Percentiles rank a stretch among this genome's conserved stretches.
phyloP scores from a whole-genome alignment of 768 basidiomycete species.

The Psilocybe tampanensis region DNA sequence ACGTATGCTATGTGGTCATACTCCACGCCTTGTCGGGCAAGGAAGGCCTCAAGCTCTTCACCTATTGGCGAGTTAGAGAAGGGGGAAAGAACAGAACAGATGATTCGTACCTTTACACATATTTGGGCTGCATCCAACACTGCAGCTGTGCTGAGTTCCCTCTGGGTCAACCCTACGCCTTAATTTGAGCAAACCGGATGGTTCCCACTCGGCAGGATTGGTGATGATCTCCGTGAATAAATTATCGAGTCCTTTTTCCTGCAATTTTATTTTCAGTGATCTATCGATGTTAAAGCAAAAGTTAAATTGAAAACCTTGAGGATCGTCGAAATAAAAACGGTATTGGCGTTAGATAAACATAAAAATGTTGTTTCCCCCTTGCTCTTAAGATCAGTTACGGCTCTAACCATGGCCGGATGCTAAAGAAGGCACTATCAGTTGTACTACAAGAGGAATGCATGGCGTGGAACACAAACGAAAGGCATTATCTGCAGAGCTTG shows the following conservation, averaged over 20 bases:
- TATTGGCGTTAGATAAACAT: slow-evolving; percentile 93
- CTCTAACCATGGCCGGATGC: slow-evolving; percentile 97
- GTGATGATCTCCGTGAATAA: slow-evolving; percentile 88
- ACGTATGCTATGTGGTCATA: slow-evolving; percentile 88
- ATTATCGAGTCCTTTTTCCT: slow-evolving; percentile 75
- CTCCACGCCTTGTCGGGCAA: slow-evolving; percentile 55
- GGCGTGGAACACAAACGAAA: slow-evolving; percentile 56
- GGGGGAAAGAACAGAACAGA: neutral
- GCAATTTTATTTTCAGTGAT: neutral
- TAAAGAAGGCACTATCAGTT: slow-evolving; percentile 29
- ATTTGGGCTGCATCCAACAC: slow-evolving; percentile 89
- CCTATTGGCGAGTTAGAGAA: slow-evolving; percentile 46
- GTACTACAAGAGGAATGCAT: neutral
- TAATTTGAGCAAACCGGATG: slow-evolving; percentile 71
- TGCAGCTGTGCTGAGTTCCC: slow-evolving; percentile 81
- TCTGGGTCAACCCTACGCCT: slow-evolving; percentile 73
- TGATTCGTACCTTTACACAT: slow-evolving; percentile 90
- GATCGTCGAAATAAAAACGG: slow-evolving; percentile 89
- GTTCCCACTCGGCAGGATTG: slow-evolving; percentile 87
- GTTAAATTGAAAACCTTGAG: slow-evolving; percentile 58
- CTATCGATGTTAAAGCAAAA: neutral
- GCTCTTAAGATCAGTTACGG: slow-evolving; percentile 75
- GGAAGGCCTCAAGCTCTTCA: slow-evolving; percentile 88
- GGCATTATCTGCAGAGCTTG: slow-evolving; percentile 80
- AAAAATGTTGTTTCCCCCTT: slow-evolving; percentile 75